These are phyloP conservation scores for Davidsoniella eucalypti DNA, from an alignment of 2,329 filamentous ascomycete genomes.

Conservation along the genomic window DNA sequence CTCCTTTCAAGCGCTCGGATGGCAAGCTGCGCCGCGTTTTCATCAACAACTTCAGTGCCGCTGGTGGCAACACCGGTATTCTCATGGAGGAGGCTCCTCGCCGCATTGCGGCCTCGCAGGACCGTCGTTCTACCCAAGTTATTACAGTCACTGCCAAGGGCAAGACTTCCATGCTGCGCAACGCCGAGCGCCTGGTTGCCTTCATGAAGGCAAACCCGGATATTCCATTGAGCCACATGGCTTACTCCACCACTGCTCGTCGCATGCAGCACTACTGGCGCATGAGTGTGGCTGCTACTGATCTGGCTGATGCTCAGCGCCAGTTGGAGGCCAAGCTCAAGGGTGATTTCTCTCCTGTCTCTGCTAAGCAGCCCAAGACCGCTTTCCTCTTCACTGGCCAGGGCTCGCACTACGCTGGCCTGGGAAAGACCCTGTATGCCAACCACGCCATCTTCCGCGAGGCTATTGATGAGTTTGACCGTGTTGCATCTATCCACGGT, in stretches of 20 bases:
- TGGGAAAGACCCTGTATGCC: conserved; percentile 34
- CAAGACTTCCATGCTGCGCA: conserved; percentile 38
- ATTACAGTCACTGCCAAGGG: conserved; percentile 42
- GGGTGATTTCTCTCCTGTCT: conserved; percentile 33
- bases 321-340: conserved; percentile 38
- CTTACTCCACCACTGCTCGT: conserved; percentile 53
- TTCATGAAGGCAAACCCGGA: conserved; percentile 37
- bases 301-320: conserved; percentile 26
- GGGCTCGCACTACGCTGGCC: conserved; percentile 35
- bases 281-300: conserved; percentile 29
- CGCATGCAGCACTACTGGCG: conserved; percentile 43
- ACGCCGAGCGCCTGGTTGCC: conserved; percentile 36
- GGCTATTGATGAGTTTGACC: conserved; percentile 40
- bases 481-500: conserved; percentile 31
- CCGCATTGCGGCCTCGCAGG: conserved; percentile 28
- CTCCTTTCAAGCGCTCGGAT: conserved; percentile 32
- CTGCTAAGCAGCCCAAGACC: conserved; percentile 26
- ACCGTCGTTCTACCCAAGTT: conserved; percentile 40
- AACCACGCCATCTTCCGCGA: conserved; percentile 31
- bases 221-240: conserved; percentile 38
- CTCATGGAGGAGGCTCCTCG: conserved; percentile 45
- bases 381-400: conserved; percentile 41
- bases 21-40: conserved; percentile 32
- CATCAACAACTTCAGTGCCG: conserved; percentile 55
- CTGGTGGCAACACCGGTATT: conserved; percentile 54